Conservation (phyloP, 805 yeast species). For the Metschnikowia orientalis region DNA sequence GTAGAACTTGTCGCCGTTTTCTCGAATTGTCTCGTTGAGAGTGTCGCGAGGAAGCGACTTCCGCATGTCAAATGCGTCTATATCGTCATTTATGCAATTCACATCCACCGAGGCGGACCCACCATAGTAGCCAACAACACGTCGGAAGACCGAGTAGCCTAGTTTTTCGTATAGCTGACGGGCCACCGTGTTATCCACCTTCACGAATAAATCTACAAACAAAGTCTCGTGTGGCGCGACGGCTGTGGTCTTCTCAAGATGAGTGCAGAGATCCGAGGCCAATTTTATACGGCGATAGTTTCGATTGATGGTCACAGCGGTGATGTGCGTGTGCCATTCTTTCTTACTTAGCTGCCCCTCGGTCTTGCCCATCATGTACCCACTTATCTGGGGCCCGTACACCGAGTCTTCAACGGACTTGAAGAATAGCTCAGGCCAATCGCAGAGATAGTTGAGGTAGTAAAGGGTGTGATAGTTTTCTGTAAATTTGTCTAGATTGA, state of each 20-base stretch:
- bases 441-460: slow-evolving; percentile 74
- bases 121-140: slow-evolving; percentile 89
- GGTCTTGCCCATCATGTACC: slow-evolving; percentile 93
- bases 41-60: slow-evolving; percentile 56
- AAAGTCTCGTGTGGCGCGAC: slow-evolving; percentile 71
- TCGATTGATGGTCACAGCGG: slow-evolving; percentile 88
- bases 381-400: slow-evolving; percentile 36
- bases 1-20: slow-evolving; percentile 55
- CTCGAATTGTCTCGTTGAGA: slow-evolving; percentile 49
- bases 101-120: slow-evolving; percentile 43
- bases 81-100: slow-evolving; percentile 52
- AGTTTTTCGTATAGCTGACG: slow-evolving; percentile 77
- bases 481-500: slow-evolving; percentile 84
- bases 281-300: slow-evolving; percentile 80
- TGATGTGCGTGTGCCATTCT: slow-evolving; percentile 95
- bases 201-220: slow-evolving; percentile 88
- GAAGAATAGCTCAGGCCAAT: slow-evolving; percentile 89
- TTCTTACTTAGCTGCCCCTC: slow-evolving; percentile 65
- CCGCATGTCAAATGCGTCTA: slow-evolving; percentile 89
- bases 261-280: slow-evolving; percentile 73
- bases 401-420: slow-evolving; percentile 47
- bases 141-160: slow-evolving; percentile 78
- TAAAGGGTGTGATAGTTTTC: slow-evolving; percentile 86
- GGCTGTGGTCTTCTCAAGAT: slow-evolving; percentile 68
- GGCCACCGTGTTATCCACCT: slow-evolving; percentile 78